These are phyloP conservation scores for Pseudognaphalium luteoalbum DNA, from an alignment of 129 eudicot species.

Conservation along the genomic window DNA sequence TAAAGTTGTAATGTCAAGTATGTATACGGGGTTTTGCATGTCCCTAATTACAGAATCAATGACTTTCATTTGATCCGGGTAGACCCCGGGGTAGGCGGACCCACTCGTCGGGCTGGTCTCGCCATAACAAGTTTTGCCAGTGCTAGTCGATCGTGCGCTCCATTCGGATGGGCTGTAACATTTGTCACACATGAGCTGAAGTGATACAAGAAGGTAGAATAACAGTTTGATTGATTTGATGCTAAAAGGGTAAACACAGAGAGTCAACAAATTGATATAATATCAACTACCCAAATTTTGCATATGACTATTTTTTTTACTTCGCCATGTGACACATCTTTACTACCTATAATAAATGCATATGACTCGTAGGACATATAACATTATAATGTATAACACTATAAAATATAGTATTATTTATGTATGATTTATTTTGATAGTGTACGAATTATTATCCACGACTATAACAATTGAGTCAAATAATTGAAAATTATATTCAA, in stretches of 20 bases:
- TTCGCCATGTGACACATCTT: not conserved
- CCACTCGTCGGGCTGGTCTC: conserved; percentile 73
- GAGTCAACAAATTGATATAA: not conserved
- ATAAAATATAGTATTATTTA: too few relatives aligned
- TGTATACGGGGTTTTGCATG: conserved; percentile 61
- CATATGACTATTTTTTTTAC: not conserved
- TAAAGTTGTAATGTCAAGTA: conserved; percentile 73
- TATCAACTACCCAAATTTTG: conserved; percentile 26
- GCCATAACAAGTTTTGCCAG: conserved; percentile 69
- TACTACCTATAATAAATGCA: not conserved
- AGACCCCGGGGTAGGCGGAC: conserved; percentile 46
- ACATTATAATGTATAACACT: too few relatives aligned
- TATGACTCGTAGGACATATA: too few relatives aligned
- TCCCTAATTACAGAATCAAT: conserved; percentile 51
- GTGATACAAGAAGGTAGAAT: conserved; percentile 16
- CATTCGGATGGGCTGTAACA: conserved; percentile 79
- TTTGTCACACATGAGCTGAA: conserved; percentile 17
- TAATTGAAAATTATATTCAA: too few relatives aligned
- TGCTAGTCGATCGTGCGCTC: conserved; percentile 46
- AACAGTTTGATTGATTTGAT: conserved; percentile 22
- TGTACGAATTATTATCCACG: too few relatives aligned
- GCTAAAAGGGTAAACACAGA: conserved; percentile 13
- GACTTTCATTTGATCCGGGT: conserved; percentile 70
- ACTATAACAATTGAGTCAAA: too few relatives aligned
- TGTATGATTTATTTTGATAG: too few relatives aligned